Conservation (phyloP, 1,284 basidiomycete genomes). For the Irpex sp. region DNA sequence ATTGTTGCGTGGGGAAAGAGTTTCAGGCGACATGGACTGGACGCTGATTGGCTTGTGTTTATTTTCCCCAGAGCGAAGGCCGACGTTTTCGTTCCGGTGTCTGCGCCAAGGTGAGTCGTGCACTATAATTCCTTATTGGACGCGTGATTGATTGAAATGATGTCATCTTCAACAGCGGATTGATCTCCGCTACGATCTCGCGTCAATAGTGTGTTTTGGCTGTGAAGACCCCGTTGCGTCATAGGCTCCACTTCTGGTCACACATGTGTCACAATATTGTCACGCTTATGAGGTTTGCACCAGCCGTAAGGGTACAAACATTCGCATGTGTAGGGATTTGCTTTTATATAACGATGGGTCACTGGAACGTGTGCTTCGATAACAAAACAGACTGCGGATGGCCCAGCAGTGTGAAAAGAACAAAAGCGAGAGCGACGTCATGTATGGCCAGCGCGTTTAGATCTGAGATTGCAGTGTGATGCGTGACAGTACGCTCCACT, state of each 20-base stretch:
- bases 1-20: neutral
- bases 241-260: constrained; percentile 16
- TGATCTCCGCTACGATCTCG: constrained; percentile 46
- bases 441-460: neutral
- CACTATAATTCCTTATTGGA: constrained; percentile 8
- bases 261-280: constrained; percentile 6
- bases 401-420: neutral
- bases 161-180: constrained; percentile 30
- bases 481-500: neutral
- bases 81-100: constrained; percentile 78
- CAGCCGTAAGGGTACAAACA: neutral
- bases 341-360: too few relatives aligned
- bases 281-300: neutral
- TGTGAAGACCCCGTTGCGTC: constrained; percentile 17
- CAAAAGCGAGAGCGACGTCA: neutral
- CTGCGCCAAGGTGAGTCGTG: constrained; percentile 65
- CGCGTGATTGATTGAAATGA: constrained; percentile 21
- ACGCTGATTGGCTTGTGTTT: neutral
- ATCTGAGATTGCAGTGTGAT: neutral
- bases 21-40: neutral
- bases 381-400: neutral
- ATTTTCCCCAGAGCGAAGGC: constrained; percentile 53
- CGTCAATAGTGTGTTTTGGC: constrained; percentile 23
- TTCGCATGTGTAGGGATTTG: neutral
- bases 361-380: neutral